A percentile compares a stretch with the other conserved stretches of the same genome.
Conservation (phyloP, 208 protist genomes). For the Leishmania tropica region DNA sequence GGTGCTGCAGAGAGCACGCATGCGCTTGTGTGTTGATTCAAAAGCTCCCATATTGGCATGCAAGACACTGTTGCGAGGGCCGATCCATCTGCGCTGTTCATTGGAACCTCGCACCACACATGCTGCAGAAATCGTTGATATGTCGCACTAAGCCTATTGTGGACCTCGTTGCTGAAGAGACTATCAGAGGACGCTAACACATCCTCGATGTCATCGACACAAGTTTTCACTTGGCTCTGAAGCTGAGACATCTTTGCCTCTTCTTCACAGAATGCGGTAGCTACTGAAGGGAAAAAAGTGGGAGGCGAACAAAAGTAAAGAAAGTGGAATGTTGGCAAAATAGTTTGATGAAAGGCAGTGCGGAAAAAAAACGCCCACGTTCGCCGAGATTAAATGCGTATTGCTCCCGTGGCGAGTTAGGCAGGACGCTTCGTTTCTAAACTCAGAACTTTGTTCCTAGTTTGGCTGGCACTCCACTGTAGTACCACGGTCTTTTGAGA, state of each 20-base stretch:
- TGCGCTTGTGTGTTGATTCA: constrained; percentile 55
- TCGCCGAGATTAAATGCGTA: not conserved
- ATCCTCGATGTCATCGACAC: constrained; percentile 27
- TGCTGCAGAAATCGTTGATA: constrained; percentile 22
- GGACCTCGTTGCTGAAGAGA: not conserved
- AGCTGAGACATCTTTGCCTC: constrained; percentile 26
- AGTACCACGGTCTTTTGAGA: not conserved
- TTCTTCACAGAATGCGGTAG: not conserved
- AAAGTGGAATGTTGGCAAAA: not conserved
- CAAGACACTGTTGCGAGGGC: constrained; percentile 74
- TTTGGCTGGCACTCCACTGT: not conserved
- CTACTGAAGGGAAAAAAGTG: not conserved
- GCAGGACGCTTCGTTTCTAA: not conserved
- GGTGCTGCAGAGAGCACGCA: constrained; percentile 21
- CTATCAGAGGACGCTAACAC: constrained; percentile 6
- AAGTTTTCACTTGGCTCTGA: constrained; percentile 26
- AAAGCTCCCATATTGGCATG: constrained; percentile 82
- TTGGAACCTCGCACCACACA: constrained; percentile 45
- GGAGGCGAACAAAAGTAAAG: not conserved
- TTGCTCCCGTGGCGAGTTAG: too few relatives aligned
- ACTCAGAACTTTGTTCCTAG: not conserved
- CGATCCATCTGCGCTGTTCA: constrained; percentile 48
- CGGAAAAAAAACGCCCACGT: not conserved
- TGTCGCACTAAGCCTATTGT: not conserved
- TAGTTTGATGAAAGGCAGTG: not conserved